Base-by-base conservation (phyloP, 208 protist species). In the Acanthamoeba lenticulata region DNA sequence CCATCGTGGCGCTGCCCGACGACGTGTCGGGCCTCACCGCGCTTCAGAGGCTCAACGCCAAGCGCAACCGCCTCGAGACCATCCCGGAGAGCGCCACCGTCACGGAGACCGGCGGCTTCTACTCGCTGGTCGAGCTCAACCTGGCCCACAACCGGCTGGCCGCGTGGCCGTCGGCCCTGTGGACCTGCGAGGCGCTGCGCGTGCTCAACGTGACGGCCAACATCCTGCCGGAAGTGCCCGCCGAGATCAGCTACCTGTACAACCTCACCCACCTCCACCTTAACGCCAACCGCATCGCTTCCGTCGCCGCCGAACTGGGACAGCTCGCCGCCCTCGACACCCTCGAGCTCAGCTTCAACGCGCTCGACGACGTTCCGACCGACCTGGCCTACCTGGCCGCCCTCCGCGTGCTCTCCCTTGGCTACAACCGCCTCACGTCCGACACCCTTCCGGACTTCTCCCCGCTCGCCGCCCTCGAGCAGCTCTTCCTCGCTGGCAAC, bases 231-330 rank as follows among this genome's bases (percentile, higher is more conserved):
- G 83, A 90, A 1, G 49, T 90, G 45, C 83, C 83, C 1, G 83
- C 83, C 29, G 83, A 90, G 49, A 90, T 90, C 32, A 67, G 49
- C 49, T 69, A 90, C 49, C 83, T 90, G n/a, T 90, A 90, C 83
- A 67, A 67, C 52, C 55, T 90, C 32, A 90, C 83, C 32, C 55
- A 57, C 36, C 83, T 90, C n/a, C 83, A 67, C 55, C 36, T 90
- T 11, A 67, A 67, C 40, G 83, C 45, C 55, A 90, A 90, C 47
- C 83, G 55, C 49, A 40, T 90, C 49, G 32, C 83, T 24, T 42
- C 27, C 5, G 49, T 90, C 17, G 49, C 83, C 19, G 32, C 36
- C 34, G 83, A 90, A 27, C 83, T 90, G 44, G 83, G 32, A 0
- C 83, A 90, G 32, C 47, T 90, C 24, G 83, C 45, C 13, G 55